Base-by-base conservation (phyloP, 2,329 filamentous ascomycete genomes). In the Phoma sp. region DNA sequence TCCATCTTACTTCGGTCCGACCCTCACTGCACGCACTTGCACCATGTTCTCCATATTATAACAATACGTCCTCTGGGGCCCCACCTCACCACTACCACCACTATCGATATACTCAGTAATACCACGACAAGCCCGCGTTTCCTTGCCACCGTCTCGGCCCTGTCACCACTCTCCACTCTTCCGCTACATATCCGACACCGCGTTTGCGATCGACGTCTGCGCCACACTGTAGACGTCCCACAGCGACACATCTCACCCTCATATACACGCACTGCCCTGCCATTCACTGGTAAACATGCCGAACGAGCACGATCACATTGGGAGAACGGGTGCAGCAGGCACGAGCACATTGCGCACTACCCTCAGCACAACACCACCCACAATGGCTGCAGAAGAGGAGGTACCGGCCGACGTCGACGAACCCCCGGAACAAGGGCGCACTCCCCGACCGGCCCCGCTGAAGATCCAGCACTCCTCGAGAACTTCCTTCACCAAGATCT, bases 341-440 rank as follows among this genome's bases (percentile, higher is more conserved):
- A 39, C 36, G 33, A 29, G 38, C 43, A 29, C 33, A n/a, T 74
- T 58, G 37, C 62, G 78, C 47, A 76, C 74, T 52, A 71, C 65
- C 52, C 56, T 65, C 36, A 65, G 68, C n/a, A 67, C 65, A 37
- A 62, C 65, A 43, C 58, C 61, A 37, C 60, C 65, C 10, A 63
- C 61, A 46, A 63, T 64, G 60, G 52, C 63, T 15, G 56, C 68
- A 36, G 84, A 86, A 46, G 85, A 87, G 55, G 92, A 96, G 52
- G 74, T 87, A 64, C 78, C 82, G 55, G 85, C 89, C 62, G 94
- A 97, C 69, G 83, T 88, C 45, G 94, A 98, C 76, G 94, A 98
- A 76, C 93, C 93, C 44, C 92, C 93, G 67, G 93, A 97, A 77
- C 74, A 86, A 80, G 72, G 76, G 76, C 68, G 80, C 79, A 74